Conservation (phyloP, 2,329 filamentous ascomycete species). For the Helminthosporium solani region DNA sequence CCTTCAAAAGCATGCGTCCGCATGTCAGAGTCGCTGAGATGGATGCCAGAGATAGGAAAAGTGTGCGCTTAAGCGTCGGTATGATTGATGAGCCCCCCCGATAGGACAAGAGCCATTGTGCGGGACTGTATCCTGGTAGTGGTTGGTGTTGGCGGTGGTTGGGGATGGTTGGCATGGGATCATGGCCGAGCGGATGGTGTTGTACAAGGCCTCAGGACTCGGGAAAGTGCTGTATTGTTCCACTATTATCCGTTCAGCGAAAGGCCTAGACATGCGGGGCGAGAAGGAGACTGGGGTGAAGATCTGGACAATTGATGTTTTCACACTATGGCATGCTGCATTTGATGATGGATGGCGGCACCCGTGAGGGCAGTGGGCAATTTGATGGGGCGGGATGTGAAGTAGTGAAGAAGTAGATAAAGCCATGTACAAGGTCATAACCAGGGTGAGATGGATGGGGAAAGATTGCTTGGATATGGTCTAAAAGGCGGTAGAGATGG, state of each 20-base stretch:
- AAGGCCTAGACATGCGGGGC: not conserved
- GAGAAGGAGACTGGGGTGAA: too few relatives aligned
- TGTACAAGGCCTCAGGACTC: slow-evolving; percentile 1
- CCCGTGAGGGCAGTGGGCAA: too few relatives aligned
- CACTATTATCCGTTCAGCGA: slow-evolving; percentile 1
- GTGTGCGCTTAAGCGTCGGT: not conserved
- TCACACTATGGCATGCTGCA: too few relatives aligned
- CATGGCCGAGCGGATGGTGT: slow-evolving; percentile 4
- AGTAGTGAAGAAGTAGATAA: too few relatives aligned
- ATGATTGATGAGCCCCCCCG: not conserved
- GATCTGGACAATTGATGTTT: too few relatives aligned
- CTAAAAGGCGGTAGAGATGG: too few relatives aligned
- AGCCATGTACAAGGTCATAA: too few relatives aligned
- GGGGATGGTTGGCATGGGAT: too few relatives aligned
- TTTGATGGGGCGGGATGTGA: too few relatives aligned
- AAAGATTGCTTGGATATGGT: too few relatives aligned
- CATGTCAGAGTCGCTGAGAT: not conserved
- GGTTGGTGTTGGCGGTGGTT: not conserved
- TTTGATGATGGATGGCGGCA: too few relatives aligned
- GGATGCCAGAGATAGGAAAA: not conserved
- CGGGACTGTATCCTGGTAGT: not conserved
- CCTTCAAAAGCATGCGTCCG: slow-evolving; percentile 4
- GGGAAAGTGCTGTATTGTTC: not conserved
- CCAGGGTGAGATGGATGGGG: too few relatives aligned
- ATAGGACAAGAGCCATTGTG: not conserved